phyloP scores from a whole-genome alignment of 805 yeast genomes.

The Nakazawaea populi region DNA sequence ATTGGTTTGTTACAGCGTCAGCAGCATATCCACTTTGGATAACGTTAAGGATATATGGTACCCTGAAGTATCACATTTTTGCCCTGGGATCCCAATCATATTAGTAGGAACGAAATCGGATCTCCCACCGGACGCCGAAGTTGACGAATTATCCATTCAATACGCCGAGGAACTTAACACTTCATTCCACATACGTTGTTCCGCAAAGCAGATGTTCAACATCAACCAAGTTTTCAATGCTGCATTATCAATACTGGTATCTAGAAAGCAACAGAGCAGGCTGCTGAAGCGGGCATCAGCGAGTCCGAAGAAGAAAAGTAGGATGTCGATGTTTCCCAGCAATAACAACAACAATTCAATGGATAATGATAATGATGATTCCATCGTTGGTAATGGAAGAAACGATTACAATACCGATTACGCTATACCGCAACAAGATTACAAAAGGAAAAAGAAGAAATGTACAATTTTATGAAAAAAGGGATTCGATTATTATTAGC shows the following conservation, averaged over 20 bases:
- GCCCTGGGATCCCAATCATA: conserved; percentile 72
- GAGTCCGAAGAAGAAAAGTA: conserved; percentile 6
- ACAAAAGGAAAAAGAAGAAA: neutral
- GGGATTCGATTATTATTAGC: too few species aligned
- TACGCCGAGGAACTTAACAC: conserved; percentile 47
- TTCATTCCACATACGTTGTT: conserved; percentile 68
- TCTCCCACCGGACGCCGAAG: conserved; percentile 25
- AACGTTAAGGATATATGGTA: conserved; percentile 81
- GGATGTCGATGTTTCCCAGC: neutral
- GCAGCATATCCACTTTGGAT: conserved; percentile 53
- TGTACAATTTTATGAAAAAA: neutral
- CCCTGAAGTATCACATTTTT: conserved; percentile 79
- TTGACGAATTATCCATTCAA: conserved; percentile 15
- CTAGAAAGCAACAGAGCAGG: conserved; percentile 7
- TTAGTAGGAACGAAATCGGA: conserved; percentile 84
- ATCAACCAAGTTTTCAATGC: conserved; percentile 62
- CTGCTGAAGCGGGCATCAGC: neutral
- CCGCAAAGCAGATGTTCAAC: conserved; percentile 66
- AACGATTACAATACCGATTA: neutral
- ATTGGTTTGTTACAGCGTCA: conserved; percentile 70
- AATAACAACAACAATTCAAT: neutral
- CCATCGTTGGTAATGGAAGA: too few species aligned
- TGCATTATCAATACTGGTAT: conserved; percentile 36
- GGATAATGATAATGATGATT: neutral
- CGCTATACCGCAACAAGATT: neutral